Percentiles rank a stretch among this genome's conserved stretches.
Evolutionary conservation across 2,329 filamentous ascomycete species (phyloP).

Genomic region (Epichloe uncinata): DNA sequence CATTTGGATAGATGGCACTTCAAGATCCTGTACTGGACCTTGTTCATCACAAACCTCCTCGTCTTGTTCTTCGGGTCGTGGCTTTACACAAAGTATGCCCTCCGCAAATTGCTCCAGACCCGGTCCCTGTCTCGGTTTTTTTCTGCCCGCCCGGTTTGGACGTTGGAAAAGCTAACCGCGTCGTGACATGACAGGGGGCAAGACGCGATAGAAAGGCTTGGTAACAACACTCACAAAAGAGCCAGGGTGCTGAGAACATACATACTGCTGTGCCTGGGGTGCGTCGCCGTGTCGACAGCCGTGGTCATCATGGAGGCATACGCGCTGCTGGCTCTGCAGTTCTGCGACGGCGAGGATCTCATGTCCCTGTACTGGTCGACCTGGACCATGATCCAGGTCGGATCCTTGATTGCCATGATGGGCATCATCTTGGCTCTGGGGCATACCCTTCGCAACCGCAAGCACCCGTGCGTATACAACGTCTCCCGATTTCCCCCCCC

Average conservation of each 20-base stretch:
- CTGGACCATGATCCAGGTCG: slow-evolving; percentile 47
- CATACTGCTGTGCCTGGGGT: slow-evolving; percentile 29
- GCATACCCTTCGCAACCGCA: slow-evolving; percentile 34
- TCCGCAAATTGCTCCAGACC: background rate
- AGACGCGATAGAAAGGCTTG: slow-evolving; percentile 23
- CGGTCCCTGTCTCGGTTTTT: background rate
- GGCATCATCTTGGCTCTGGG: slow-evolving; percentile 41
- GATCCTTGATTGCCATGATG: slow-evolving; percentile 43
- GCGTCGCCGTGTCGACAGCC: slow-evolving; percentile 30
- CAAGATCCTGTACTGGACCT: slow-evolving; percentile 31
- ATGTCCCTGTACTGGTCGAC: slow-evolving; percentile 48
- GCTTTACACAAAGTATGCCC: slow-evolving; percentile 25
- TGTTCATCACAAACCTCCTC: slow-evolving; percentile 30
- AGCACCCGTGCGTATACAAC: slow-evolving; percentile 32
- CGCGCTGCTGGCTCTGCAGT: slow-evolving; percentile 38
- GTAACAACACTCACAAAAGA: slow-evolving; percentile 18
- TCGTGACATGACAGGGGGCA: slow-evolving; percentile 16
- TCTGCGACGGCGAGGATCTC: slow-evolving; percentile 46
- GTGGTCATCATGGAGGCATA: slow-evolving; percentile 42
- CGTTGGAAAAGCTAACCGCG: background rate
- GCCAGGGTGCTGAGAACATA: slow-evolving; percentile 26
- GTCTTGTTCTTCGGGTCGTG: slow-evolving; percentile 32
- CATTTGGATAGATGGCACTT: slow-evolving; percentile 29
- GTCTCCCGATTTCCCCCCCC: no score
- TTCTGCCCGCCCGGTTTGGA: no score